A percentile compares a stretch with the other conserved stretches of the same genome.
phyloP scores from a whole-genome alignment of 164 flowering plant species.

The Annona squamosa region DNA sequence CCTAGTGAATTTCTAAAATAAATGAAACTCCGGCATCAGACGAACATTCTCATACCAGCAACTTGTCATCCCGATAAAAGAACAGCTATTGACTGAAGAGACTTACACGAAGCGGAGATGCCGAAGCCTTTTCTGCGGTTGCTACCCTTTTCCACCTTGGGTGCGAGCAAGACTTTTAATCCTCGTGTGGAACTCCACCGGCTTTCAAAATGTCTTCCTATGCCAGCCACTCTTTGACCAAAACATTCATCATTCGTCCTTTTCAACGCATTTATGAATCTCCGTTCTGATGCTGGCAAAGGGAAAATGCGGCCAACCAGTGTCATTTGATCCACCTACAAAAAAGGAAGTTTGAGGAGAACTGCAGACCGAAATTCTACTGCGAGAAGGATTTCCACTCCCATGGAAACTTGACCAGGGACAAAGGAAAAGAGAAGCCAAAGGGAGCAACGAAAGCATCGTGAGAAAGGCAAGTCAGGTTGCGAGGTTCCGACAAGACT shows the following conservation, averaged over 20 bases:
- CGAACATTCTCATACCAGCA: too few relatives aligned
- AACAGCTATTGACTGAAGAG: background rate
- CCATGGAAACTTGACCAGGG: background rate
- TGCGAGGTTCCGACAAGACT: background rate
- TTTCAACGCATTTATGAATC: slow-evolving; percentile 6
- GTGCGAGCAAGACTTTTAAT: slow-evolving; percentile 26
- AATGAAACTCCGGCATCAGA: too few relatives aligned
- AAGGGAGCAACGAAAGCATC: background rate
- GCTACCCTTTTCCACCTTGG: slow-evolving; percentile 18
- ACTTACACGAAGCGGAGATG: slow-evolving; percentile 51
- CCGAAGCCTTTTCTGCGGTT: slow-evolving; percentile 15
- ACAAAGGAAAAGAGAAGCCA: background rate
- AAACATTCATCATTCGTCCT: slow-evolving; percentile 9
- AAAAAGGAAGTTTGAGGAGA: background rate
- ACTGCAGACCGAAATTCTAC: background rate
- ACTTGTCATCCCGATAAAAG: background rate
- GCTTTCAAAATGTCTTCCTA: slow-evolving; percentile 7
- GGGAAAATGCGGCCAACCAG: slow-evolving; percentile 6
- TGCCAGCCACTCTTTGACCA: slow-evolving; percentile 11
- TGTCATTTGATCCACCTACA: slow-evolving; percentile 19
- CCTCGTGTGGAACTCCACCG: slow-evolving; percentile 46
- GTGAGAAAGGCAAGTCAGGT: background rate
- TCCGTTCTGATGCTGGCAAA: slow-evolving; percentile 5
- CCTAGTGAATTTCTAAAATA: too few relatives aligned
- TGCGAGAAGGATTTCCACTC: background rate